phyloP scores from a whole-genome alignment of 2,329 filamentous ascomycete species.

The Beauveria asiatica region DNA sequence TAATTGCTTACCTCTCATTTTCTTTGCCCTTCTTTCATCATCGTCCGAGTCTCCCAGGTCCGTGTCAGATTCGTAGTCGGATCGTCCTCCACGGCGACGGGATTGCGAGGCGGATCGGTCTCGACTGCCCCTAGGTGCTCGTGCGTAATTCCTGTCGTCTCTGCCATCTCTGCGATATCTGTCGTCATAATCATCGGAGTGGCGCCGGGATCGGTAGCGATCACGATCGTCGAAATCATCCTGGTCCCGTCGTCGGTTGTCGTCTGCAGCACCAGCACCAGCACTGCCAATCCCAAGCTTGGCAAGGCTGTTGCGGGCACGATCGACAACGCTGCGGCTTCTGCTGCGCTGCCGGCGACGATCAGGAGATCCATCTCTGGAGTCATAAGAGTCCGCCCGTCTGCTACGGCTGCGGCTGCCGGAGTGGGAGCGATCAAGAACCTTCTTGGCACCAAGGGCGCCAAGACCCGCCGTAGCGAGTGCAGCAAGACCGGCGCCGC shows the following conservation, averaged over 20 bases:
- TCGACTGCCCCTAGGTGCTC: constrained; percentile 20
- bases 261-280: constrained; percentile 30
- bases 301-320: constrained; percentile 51
- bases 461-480: constrained; percentile 55
- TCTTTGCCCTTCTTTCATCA: constrained; percentile 44
- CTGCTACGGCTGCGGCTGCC: constrained; percentile 46
- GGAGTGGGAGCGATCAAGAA: constrained; percentile 40
- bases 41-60: constrained; percentile 51
- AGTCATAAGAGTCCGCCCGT: constrained; percentile 38
- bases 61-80: constrained; percentile 42
- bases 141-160: constrained; percentile 27
- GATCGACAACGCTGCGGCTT: constrained; percentile 58
- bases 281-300: constrained; percentile 51
- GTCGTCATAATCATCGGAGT: constrained; percentile 35
- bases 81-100: constrained; percentile 20
- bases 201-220: constrained; percentile 26
- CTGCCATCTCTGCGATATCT: constrained; percentile 29
- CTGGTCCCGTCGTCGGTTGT: constrained; percentile 31
- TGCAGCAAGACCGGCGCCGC: constrained; percentile 46
- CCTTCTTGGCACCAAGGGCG: constrained; percentile 53
- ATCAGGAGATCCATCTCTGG: constrained; percentile 35
- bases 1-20: constrained; percentile 55
- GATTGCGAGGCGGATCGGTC: constrained; percentile 1
- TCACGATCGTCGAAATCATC: constrained; percentile 37
- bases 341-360: constrained; percentile 40